Evolutionary conservation across 768 basidiomycete species (phyloP).

Genomic region (Phaeolepiota aurea): DNA sequence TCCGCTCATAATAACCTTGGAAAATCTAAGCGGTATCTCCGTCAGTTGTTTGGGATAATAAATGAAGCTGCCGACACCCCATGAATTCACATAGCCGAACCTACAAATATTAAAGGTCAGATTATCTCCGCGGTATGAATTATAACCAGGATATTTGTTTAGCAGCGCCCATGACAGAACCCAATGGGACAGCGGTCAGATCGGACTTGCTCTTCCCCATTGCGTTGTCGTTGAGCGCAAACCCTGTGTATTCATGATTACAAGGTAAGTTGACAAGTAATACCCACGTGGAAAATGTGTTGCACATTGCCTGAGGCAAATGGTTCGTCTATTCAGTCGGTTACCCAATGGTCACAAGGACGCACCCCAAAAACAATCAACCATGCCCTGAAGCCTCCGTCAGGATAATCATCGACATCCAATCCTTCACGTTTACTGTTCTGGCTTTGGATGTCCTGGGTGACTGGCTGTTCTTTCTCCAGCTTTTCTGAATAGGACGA

Average conservation of each 20-base stretch:
- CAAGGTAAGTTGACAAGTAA: not conserved
- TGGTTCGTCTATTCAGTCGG: too few relatives aligned
- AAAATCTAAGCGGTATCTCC: conserved; percentile 39
- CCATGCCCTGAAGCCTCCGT: conserved; percentile 38
- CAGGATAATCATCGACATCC: conserved; percentile 24
- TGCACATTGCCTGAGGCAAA: conserved; percentile 35
- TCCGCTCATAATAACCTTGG: conserved; percentile 62
- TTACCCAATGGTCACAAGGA: conserved; percentile 1
- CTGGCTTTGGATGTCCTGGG: not conserved
- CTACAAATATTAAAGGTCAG: conserved; percentile 15
- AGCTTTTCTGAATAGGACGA: not conserved
- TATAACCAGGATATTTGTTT: not conserved
- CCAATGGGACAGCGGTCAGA: too few relatives aligned
- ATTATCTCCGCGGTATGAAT: not conserved
- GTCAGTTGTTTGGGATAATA: not conserved
- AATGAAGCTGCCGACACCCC: conserved; percentile 46
- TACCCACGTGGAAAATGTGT: conserved; percentile 37
- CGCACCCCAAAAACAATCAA: conserved; percentile 33
- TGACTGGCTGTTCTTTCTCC: not conserved
- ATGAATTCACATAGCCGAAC: conserved; percentile 67
- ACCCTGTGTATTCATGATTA: too few relatives aligned
- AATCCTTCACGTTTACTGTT: conserved; percentile 9
- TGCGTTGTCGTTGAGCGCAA: too few relatives aligned
- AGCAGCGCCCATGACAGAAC: too few relatives aligned
- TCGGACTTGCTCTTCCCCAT: too few relatives aligned